Base-by-base conservation (phyloP, 345 rosid species). In the Boechera stricta region DNA sequence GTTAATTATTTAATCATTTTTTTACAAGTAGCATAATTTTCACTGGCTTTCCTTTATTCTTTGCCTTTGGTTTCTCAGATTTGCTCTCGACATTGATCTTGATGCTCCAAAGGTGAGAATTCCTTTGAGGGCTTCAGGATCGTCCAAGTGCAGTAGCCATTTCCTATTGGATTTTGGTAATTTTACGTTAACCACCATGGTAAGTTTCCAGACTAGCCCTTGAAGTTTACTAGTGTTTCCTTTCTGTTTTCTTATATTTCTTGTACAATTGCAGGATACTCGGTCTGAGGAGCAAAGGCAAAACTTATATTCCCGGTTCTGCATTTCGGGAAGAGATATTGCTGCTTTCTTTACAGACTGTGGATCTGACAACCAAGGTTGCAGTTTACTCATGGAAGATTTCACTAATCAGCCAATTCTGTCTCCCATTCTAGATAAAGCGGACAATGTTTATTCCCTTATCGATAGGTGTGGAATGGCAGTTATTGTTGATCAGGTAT, bases 31-130 rank as follows among this genome's bases (percentile, higher is more conserved):
- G 64, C 69, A 67, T 33, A 59, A 4, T 49, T 29, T 62, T 63
- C 70, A 15, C 72, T 6, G 9, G 54, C 33, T 72, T 29, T 61
- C 61, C 58, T 69, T 64, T 16, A 48, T 64, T 16, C 59, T 31
- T 77, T 55, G 80, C 45, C 72, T 65, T 59, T 81, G 82, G 51
- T 76, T 73, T 79, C 64, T 63, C 87, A 95, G 99, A 76, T 95
- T 95, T 82, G 92, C 99, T 76, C 96, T 95, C 66, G 98, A 95
- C 80, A 91, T 95, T 77, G 98, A 95, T 85, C 86, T 95, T 71
- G 99, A 91, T 89, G 99, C 98, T 82, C 99, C 99, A 38, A 95
- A 91, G 85, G 91, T 95, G 73, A 88, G 87, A 78, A 86, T 91
- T 81, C 99, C 99, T 81, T 76, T 95, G 80, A 89, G 87, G 83